Base-by-base conservation (phyloP, 139 green algal genomes). In the Chlamydomonas eustigma region DNA sequence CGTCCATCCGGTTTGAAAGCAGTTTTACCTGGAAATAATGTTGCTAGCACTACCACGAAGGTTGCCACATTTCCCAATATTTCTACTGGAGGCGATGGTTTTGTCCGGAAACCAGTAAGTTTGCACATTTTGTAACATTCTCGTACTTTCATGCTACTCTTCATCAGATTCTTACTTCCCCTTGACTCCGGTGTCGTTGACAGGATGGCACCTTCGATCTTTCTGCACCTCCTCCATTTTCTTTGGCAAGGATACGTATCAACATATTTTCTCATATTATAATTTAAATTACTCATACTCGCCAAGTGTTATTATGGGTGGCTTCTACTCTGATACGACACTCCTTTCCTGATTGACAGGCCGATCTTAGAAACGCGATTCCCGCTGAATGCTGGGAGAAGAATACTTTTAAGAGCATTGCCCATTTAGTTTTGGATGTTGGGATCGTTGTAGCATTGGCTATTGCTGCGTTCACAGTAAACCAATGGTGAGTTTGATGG, bases 401-500 rank as follows among this genome's bases (percentile, higher is more conserved):
- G 78, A 81, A 95, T 81, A 79, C 88, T 1, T 75, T 77, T 50
- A 87, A 83, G 50, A 95, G 87, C 1, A 58, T 92, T 34, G 76
- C 79, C 12, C 88, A 94, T 83, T 82, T 98, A 4, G 79, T 82
- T 0, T 69, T 90, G 32, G 94, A 98, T 58, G 88, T 98, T 1
- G 93, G 79, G 38, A 82, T 98, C 18, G 94, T 98, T 18, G 77
- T 82, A 34, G 94, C 83, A 2, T 80, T 98, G 8, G 93, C 93
- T 28, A 82, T 74, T 30, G 88, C 64, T 1, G 93, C 93, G 3
- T 87, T 81, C 68, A 58, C 82, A 5, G 28, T 92, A 0, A 87
- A 94, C 84, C 73, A 73, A n/a, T 92, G 88, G 84, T 89, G 71
- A n/a, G 25, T 68, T 37, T n/a, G n/a, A n/a, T n/a, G n/a, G n/a